Evolutionary conservation across 2,329 filamentous ascomycete species (phyloP), one percentile per base, ranked within the genome.

Genomic region (Rhynchosporium secalis): DNA sequence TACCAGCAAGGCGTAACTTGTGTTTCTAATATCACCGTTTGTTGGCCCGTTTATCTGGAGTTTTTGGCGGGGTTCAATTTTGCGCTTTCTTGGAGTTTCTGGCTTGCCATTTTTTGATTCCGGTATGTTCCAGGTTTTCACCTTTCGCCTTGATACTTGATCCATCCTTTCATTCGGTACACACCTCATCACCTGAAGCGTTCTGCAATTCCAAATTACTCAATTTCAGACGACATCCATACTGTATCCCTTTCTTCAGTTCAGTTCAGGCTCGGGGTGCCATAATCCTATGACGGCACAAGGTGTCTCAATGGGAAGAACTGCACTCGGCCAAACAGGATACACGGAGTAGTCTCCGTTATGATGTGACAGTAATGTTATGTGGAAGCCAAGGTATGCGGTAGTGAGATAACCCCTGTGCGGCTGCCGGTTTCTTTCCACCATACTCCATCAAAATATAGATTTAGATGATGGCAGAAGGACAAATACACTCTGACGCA

Each of bases 1-100:
- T 55, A 68, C 70, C 40, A 70, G 68, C 65, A 74, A 74, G 56
- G 70, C 64, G 49, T 73, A 65, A 69, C 29, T 60, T 31, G 47
- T 59, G 26, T 54, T n/a, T 56, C 20, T 26, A 31, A 20, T 58
- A 45, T 58, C 46, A 46, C 36, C 29, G 46, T n/a, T 20, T 29
- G 45, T 51, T 31, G 10, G 28, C 13, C 9, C 9, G 33, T 5
- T 36, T 5, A 31, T n/a, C 13, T 56, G 43, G 13, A 7, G 10
- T 36, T 58, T 15, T 45, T 38, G 40, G 45, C 33, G 7, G 28
- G 26, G 13, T n/a, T 52, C 31, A 26, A 26, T 46, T 45, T 36
- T 45, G 46, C 20, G 43, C 28, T 28, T 41, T 52, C 15, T 31
- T 40, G 52, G 12, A 38, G 6, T 9, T 7, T 38, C 31, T 54